Evolutionary conservation across 768 basidiomycete species (phyloP), one percentile per base, ranked within the genome.

Genomic region (Pisolithus marmoratus): DNA sequence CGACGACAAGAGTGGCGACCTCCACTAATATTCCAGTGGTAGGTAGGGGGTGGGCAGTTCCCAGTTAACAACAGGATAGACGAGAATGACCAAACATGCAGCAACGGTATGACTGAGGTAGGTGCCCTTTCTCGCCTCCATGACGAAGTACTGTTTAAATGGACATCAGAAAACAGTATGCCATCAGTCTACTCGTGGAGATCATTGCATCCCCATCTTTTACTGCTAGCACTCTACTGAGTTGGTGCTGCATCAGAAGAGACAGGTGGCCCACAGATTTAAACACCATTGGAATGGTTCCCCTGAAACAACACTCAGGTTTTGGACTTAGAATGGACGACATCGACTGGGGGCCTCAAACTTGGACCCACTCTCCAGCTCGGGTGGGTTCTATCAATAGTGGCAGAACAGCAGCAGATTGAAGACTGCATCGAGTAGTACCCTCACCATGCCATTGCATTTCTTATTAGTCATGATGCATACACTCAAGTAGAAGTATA

Each of bases 1-100:
- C 59, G 67, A 63, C 57, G 49, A 58, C 90, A 93, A 90, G 90
- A 90, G 86, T 92, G 90, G 90, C 80, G 90, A 84, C 78, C 82
- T 79, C 78, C 75, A 77, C 61, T 58, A 68, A 58, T 55, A 58
- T 65, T 71, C 64, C 77, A 62, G 71, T 77, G 77, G 76, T 82
- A 85, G 76, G 90, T 90, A 93, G 90, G 90, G 89, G 90, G 90
- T 88, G 87, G 84, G 73, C 72, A 52, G 68, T 63, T 64, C 50
- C 60, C 63, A 61, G 59, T 60, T 65, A 62, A 54, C 65, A 54
- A 65, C 51, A 58, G 40, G 57, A 58, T 55, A 43, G 49, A 44
- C 19, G 61, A 65, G 61, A 38, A 52, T 36, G 22, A 27, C 50
- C 48, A 59, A 47, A 24, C 54, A 58, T 54, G 34, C 49, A 53